Conservation (phyloP, 441 rosid species). For the Eutrema salsugineum region DNA sequence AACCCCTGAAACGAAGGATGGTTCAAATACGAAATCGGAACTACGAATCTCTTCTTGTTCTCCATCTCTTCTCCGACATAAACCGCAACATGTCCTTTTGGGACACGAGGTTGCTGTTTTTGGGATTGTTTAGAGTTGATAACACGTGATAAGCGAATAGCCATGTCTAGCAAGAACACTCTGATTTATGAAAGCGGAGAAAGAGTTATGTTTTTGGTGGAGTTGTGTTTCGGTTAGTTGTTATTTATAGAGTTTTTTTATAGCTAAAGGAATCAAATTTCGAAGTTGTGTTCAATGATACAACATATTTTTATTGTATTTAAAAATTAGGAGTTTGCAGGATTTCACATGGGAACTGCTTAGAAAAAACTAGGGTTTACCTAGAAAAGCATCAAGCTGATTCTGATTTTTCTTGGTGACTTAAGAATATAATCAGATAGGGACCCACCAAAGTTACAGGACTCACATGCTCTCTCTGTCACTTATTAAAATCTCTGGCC, state of each 20-base stretch:
- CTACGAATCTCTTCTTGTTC: constrained; percentile 39
- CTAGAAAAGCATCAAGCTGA: constrained; percentile 28
- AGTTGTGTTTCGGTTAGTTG: constrained; percentile 19
- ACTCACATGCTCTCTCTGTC: constrained; percentile 29
- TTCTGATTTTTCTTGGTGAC: constrained; percentile 18
- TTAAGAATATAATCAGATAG: constrained; percentile 26
- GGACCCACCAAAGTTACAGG: constrained; percentile 24
- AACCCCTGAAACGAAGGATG: constrained; percentile 43
- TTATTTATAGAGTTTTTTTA: constrained; percentile 25
- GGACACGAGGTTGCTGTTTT: constrained; percentile 32
- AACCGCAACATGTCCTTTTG: constrained; percentile 50
- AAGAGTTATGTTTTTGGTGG: constrained; percentile 1
- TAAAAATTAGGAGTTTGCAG: constrained; percentile 11
- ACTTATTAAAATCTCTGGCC: constrained; percentile 26
- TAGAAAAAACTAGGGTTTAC: constrained; percentile 20
- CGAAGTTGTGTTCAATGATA: constrained; percentile 5
- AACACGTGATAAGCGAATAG: constrained; percentile 28
- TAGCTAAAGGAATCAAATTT: constrained; percentile 17
- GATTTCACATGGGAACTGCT: constrained; percentile 26
- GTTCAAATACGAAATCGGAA: constrained; percentile 41
- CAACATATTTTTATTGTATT: background rate
- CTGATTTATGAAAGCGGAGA: constrained; percentile 9
- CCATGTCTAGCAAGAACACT: constrained; percentile 5
- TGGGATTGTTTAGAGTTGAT: constrained; percentile 25
- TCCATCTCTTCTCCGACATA: constrained; percentile 43